These are phyloP conservation scores for Haplosporangium gracile DNA, from an alignment of 192 early-diverging fungal genomes.

Conservation along the genomic window DNA sequence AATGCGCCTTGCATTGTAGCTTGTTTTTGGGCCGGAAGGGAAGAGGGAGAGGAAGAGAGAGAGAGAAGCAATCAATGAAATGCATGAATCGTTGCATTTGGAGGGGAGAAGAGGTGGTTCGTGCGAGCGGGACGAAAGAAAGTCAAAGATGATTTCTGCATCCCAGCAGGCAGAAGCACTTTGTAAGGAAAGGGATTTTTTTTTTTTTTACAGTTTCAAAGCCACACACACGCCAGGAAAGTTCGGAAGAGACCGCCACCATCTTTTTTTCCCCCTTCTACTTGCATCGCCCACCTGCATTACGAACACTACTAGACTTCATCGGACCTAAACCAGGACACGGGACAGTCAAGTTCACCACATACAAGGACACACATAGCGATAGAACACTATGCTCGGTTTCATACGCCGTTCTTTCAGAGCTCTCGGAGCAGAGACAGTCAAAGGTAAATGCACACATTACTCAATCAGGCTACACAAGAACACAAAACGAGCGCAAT, in stretches of 20 bases:
- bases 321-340: not conserved
- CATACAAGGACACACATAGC: not conserved
- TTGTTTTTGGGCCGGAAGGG: no score
- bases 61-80: not conserved
- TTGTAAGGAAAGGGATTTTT: no score
- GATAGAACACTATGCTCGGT: constrained; percentile 25
- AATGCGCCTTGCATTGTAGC: not conserved
- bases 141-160: not conserved
- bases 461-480: not conserved
- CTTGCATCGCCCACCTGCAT: not conserved
- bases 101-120: not conserved
- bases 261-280: not conserved
- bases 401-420: constrained; percentile 41
- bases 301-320: not conserved
- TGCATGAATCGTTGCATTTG: not conserved
- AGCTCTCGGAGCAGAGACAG: constrained; percentile 44
- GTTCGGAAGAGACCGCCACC: not conserved
- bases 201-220: not conserved
- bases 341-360: not conserved
- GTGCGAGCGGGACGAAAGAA: not conserved
- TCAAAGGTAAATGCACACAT: constrained; percentile 27
- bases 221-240: not conserved
- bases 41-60: not conserved
- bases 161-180: not conserved
- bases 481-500: no score